Percentiles rank a stretch among this genome's conserved stretches.
Evolutionary conservation across 2,329 filamentous ascomycete genomes (phyloP).

Genomic region (Phialophora expanda): DNA sequence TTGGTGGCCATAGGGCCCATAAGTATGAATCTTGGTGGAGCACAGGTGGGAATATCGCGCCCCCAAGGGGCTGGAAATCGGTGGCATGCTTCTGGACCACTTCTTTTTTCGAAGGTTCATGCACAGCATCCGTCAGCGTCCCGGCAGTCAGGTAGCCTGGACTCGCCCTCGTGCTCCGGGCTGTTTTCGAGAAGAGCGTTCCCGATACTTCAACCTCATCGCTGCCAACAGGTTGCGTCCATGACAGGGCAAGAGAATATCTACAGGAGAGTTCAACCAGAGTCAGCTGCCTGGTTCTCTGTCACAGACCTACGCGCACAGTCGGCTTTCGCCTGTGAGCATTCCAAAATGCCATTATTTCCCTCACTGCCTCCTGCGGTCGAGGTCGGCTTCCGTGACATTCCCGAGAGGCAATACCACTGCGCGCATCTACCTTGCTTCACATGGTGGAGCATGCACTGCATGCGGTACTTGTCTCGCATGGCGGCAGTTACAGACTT

Average conservation of each 20-base stretch:
- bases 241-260: neutral
- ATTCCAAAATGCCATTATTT: constrained; percentile 5
- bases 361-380: constrained; percentile 1
- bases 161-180: constrained; percentile 7
- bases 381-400: constrained; percentile 6
- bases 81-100: constrained; percentile 24
- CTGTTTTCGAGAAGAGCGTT: neutral
- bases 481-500: neutral
- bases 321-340: neutral
- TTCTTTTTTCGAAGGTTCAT: constrained; percentile 18
- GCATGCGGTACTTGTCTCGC: neutral
- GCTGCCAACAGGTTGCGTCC: neutral
- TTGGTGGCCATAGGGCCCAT: constrained; percentile 12
- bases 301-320: neutral
- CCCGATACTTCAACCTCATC: neutral
- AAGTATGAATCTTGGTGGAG: constrained; percentile 3
- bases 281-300: neutral
- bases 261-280: neutral
- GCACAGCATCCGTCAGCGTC: constrained; percentile 15
- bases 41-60: constrained; percentile 3
- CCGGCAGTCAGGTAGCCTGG: constrained; percentile 6
- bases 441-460: neutral
- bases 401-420: constrained; percentile 14
- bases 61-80: constrained; percentile 11
- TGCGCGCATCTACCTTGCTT: neutral